phyloP scores from a whole-genome alignment of 2,329 filamentous ascomycete genomes.

The Fusarium redolens region DNA sequence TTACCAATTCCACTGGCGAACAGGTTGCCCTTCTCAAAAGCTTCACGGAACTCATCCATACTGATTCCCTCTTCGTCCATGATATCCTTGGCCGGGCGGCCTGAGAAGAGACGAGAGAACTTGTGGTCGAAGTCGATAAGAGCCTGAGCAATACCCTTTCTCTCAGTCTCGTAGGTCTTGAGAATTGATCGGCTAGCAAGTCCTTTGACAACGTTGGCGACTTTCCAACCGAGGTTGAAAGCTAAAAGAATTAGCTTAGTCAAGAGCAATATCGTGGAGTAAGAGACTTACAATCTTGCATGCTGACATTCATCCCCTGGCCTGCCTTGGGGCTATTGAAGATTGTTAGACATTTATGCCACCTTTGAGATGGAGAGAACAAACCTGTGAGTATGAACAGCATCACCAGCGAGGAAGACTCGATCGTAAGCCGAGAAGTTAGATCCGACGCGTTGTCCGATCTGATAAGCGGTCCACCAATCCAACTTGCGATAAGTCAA shows the following conservation, averaged over 20 bases:
- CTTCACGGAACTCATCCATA: constrained; percentile 71
- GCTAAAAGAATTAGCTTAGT: not conserved
- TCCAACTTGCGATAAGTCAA: constrained; percentile 72
- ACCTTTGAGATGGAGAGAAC: not conserved
- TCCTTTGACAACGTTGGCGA: constrained; percentile 60
- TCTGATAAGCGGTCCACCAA: constrained; percentile 58
- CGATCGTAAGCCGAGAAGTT: constrained; percentile 66
- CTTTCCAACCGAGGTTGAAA: constrained; percentile 67
- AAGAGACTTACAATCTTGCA: constrained; percentile 65
- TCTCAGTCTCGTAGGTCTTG: constrained; percentile 62
- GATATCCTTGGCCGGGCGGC: constrained; percentile 66
- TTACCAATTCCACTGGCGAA: constrained; percentile 28
- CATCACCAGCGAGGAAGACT: constrained; percentile 78
- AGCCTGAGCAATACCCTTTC: constrained; percentile 70
- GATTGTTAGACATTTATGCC: not conserved
- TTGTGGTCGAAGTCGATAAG: constrained; percentile 73
- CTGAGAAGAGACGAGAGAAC: constrained; percentile 64
- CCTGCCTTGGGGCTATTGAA: constrained; percentile 66
- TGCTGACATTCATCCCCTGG: constrained; percentile 78
- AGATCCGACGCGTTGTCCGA: constrained; percentile 71
- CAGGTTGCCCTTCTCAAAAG: constrained; percentile 68
- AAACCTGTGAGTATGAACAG: constrained; percentile 62
- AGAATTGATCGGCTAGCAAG: constrained; percentile 57
- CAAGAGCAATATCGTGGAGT: rapidly evolving
- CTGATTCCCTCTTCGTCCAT: constrained; percentile 70